Base-by-base conservation (phyloP, 2,329 filamentous ascomycete species). In the Penicillium freii region DNA sequence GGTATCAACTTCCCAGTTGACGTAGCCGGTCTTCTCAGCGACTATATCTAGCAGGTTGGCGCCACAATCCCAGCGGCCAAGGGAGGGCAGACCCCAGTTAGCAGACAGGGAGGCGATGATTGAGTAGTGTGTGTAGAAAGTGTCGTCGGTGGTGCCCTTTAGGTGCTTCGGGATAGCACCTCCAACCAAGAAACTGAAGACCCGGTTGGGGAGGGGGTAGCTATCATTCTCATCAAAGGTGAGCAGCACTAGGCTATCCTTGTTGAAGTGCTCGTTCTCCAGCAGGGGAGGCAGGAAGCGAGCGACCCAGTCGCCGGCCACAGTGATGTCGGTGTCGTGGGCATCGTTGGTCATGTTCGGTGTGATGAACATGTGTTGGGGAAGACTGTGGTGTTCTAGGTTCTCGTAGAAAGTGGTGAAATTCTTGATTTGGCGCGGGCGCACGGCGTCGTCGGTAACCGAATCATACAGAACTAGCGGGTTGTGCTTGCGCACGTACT, bases 401-500 rank as follows among this genome's bases (percentile, higher is more conserved):
- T 94, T 90, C 46, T 82, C 76, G 65, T 87, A 80, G 77, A 93
- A 92, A 64, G 81, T 69, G 50, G 80, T 87, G 57, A 90, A 78
- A 75, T 91, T 92, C 81, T 93, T 93, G 74, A 90, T 87, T 69
- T 85, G 81, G 6, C 82, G 80, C 1, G 90, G 78, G 27, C 89
- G 86, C 21, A 84, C 79, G 29, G 80, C 72, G 49, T 81, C 82
- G 51, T 80, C 77, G 57, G 87, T 82, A 51, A 89, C 80, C 36
- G 82, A 84, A 70, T 91, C 82, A 74, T 84, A 90, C 54, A 88
- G 78, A 56, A 92, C 77, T 75, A 47, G 83, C 78, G 74, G 74
- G 60, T 92, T 91, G 77, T 94, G 90, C 77, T 94, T 93, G 69
- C 91, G 86, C 8, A 93, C 89, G 70, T 94, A 94, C 76, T 88